Evolutionary conservation across 177 flowering plant genomes (phyloP), one percentile per base, ranked within the genome.

Genomic region (Tripterygium wilfordii): DNA sequence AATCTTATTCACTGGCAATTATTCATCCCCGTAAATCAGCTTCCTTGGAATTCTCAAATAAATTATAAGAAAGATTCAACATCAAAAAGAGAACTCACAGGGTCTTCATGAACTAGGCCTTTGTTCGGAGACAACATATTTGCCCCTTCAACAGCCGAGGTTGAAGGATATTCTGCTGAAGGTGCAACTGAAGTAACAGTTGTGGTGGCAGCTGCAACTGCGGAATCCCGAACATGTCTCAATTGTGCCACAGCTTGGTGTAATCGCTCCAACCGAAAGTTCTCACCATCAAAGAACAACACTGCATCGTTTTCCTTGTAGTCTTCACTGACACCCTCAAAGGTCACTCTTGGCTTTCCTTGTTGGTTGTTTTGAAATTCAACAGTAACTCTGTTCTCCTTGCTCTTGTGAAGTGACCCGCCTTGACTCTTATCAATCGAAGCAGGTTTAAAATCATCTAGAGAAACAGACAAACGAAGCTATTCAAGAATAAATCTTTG

Each of bases 391-490:
- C 72, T 68, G 54, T 80, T 88, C 8, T 85, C 88, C 59, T 85
- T 84, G 44, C 44, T 70, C 81, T 80, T 85, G 63, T 73, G 85
- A 10, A 85, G 65, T 0, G 67, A 56, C 8, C 94, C 96, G 6
- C 81, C 66, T 60, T 82, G 85, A 42, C 40, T 78, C 65, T 80
- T 84, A 61, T 84, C 96, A 40, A 87, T 76, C 8, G 96, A 87
- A 12, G 96, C 96, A 0, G 96, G 96, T 54, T 80, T 82, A 54
- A 84, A 88, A 48, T 84, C 94, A 74, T 88, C 96, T 82, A 50
- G 3, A 8, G 28, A 43, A 10, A 26, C 38, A 12, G 13, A 32
- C 3, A 32, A 32, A 32, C 6, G 8, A 32, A 32, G 2, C 9
- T 32, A n/a, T n/a, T n/a, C n/a, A n/a, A n/a, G n/a, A n/a, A n/a